Conservation (phyloP, 768 basidiomycete genomes). For the Paxillus involutus region DNA sequence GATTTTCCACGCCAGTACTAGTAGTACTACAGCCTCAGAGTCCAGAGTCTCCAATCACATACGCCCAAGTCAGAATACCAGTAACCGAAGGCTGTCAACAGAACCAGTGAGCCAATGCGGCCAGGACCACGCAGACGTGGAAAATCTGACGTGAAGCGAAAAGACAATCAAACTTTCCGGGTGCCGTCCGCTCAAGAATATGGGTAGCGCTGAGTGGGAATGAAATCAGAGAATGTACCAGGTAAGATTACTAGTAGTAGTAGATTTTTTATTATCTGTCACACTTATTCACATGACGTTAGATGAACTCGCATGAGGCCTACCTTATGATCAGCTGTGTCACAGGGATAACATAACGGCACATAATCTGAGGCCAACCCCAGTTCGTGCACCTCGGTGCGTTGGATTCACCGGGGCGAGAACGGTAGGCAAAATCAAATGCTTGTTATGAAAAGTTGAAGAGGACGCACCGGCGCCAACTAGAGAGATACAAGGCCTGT, state of each 20-base stretch:
- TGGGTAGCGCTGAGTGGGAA: slow-evolving; percentile 71
- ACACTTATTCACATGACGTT: too few relatives aligned
- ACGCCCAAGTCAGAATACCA: slow-evolving; percentile 41
- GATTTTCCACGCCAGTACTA: too few relatives aligned
- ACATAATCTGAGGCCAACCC: slow-evolving; percentile 68
- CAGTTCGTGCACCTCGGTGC: slow-evolving; percentile 74
- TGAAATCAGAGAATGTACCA: slow-evolving; percentile 26
- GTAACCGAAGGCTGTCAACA: slow-evolving; percentile 56
- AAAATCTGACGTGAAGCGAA: slow-evolving; percentile 89
- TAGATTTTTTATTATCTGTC: too few relatives aligned
- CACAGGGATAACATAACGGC: slow-evolving; percentile 69
- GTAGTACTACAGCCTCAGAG: too few relatives aligned
- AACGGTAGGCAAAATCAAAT: slow-evolving; percentile 43
- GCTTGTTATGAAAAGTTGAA: background rate
- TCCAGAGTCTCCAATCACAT: too few relatives aligned
- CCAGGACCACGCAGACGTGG: slow-evolving; percentile 75
- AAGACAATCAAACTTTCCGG: slow-evolving; percentile 79
- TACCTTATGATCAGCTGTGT: slow-evolving; percentile 64
- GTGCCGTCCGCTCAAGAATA: slow-evolving; percentile 72
- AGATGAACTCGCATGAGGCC: too few relatives aligned
- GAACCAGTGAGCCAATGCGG: slow-evolving; percentile 66
- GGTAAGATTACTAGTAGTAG: too few relatives aligned
- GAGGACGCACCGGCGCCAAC: slow-evolving; percentile 58
- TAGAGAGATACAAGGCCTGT: slow-evolving; percentile 57
- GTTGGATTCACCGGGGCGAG: slow-evolving; percentile 71